Evolutionary conservation across 2,329 filamentous ascomycete genomes (phyloP).

Genomic region (Aspergillus alliaceus): DNA sequence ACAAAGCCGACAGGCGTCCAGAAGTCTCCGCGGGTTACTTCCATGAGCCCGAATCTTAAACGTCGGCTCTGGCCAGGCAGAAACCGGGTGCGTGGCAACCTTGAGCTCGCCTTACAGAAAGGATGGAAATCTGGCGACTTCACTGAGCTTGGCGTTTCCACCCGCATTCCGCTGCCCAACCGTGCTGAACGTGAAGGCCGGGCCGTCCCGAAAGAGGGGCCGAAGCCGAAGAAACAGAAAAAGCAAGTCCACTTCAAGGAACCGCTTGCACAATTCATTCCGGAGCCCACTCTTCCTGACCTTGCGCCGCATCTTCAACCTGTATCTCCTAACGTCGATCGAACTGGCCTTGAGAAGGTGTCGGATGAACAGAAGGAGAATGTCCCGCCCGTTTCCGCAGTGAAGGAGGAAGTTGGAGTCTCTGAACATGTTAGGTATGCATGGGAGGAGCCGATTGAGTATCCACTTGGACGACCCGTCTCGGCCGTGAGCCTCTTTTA

Average conservation of each 20-base stretch:
- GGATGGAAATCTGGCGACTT: not conserved
- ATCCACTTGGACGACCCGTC: constrained; percentile 25
- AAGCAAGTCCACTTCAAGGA: constrained; percentile 13
- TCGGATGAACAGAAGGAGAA: constrained; percentile 18
- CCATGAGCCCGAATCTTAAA: constrained; percentile 7
- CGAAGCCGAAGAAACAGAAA: not conserved
- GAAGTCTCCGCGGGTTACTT: not conserved
- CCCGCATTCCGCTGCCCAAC: not conserved
- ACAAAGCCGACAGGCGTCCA: not conserved
- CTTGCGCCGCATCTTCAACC: constrained; percentile 14
- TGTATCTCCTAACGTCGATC: not conserved
- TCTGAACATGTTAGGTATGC: constrained; percentile 18
- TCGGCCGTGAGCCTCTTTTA: constrained; percentile 32
- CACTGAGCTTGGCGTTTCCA: not conserved
- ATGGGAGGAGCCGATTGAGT: constrained; percentile 19
- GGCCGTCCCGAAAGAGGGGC: not conserved
- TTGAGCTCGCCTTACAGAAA: not conserved
- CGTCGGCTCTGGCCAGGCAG: constrained; percentile 2
- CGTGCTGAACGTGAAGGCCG: not conserved
- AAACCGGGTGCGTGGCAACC: constrained; percentile 1
- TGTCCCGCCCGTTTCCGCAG: constrained; percentile 2
- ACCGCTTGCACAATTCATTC: constrained; percentile 6
- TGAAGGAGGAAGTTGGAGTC: constrained; percentile 2
- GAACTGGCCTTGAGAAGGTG: not conserved
- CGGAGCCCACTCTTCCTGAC: not conserved